These are phyloP conservation scores for Fusarium tuaranense DNA, from an alignment of 2,329 filamentous ascomycete species.

Conservation along the genomic window DNA sequence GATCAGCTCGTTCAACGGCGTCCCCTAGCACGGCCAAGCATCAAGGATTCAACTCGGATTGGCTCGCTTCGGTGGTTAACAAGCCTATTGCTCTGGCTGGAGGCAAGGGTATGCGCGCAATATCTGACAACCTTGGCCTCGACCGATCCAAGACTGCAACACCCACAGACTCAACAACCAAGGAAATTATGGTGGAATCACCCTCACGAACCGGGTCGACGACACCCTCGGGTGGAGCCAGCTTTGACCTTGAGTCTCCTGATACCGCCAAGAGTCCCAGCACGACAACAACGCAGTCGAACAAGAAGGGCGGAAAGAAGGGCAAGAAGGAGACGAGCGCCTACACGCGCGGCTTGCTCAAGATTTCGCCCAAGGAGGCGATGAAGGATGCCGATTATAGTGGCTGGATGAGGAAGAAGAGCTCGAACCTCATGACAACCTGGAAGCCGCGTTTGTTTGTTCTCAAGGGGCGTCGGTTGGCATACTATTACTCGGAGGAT, in stretches of 20 bases:
- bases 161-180: constrained; percentile 58
- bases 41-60: constrained; percentile 64
- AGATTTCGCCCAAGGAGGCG: constrained; percentile 84
- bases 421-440: constrained; percentile 93
- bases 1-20: constrained; percentile 54
- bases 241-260: constrained; percentile 83
- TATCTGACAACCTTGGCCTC: constrained; percentile 79
- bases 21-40: constrained; percentile 59
- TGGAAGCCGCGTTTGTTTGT: constrained; percentile 99
- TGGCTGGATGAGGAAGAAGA: constrained; percentile 99
- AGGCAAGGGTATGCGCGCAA: constrained; percentile 80
- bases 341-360: constrained; percentile 87
- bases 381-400: constrained; percentile 91
- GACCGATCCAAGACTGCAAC: constrained; percentile 66
- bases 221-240: constrained; percentile 72
- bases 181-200: constrained; percentile 54
- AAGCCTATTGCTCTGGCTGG: constrained; percentile 63
- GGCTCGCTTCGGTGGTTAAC: constrained; percentile 64
- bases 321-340: constrained; percentile 96
- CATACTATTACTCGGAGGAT: constrained; percentile 95
- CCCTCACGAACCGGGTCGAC: constrained; percentile 80
- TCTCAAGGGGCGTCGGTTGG: constrained; percentile 87
- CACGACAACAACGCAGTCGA: constrained; percentile 60
- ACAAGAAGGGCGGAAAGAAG: constrained; percentile 71
- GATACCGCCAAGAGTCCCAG: constrained; percentile 70